Evolutionary conservation across 208 protist genomes (phyloP), one percentile per base, ranked within the genome.

Genomic region (Leishmania lainsoni): DNA sequence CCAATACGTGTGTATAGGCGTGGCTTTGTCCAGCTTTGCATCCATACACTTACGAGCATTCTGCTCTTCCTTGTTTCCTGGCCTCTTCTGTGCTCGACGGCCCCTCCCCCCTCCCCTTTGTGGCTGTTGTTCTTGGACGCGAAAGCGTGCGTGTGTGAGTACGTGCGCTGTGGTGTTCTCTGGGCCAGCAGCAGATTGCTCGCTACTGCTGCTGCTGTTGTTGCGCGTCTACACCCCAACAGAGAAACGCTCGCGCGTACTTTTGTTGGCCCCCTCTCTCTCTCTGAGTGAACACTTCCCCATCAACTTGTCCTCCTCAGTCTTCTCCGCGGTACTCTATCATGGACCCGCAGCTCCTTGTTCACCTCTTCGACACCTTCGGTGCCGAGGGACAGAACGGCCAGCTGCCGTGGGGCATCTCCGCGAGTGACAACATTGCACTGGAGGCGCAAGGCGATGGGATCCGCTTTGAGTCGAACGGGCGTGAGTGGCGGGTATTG

Each of bases 381-480:
- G 66, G 63, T 35, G 63, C 78, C 1, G 82, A 86, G 6, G 65
- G 39, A 14, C 72, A 49, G 58, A 68, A 75, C 3, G n/a, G 12
- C 17, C 72, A 56, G 20, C 35, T 66, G 42, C 82, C 77, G 54
- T 86, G 82, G 82, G 71, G 32, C 66, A 58, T 82, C 56, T 74
- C 77, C 22, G 56, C 42, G 5, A 65, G 80, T 35, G 61, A 69
- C 14, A 42, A 35, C 3, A 32, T 54, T 17, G 49, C 51, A 1
- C 1, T 76, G 45, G 82, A 82, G 12, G 78, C 39, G 3, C 72
- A 78, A 8, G 76, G 76, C 6, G 76, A 79, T 39, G 59, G 63
- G 48, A 79, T 79, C 48, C 82, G 78, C 48, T 82, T 86, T 63
- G 82, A 81, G 63, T 80, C 82, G 10, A 86, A 86, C 39, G 82